Percentiles rank a stretch among this genome's conserved stretches.
Conservation (phyloP, 2,329 filamentous ascomycete species). For the Ophiosphaerella herpotricha region DNA sequence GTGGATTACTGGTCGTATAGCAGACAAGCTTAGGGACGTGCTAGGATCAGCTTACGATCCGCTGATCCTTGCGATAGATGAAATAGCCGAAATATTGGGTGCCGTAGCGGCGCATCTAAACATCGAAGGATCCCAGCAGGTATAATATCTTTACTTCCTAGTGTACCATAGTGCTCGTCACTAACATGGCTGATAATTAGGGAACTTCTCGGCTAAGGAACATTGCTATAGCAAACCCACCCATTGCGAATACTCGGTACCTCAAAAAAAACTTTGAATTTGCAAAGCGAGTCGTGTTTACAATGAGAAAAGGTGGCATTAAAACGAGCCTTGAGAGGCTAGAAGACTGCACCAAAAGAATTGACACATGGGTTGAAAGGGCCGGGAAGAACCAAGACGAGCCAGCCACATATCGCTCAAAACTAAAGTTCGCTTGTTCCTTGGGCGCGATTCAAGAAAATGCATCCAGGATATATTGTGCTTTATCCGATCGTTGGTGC, state of each 20-base stretch:
- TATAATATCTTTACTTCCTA: not conserved
- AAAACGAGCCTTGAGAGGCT: not conserved
- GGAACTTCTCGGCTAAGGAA: not conserved
- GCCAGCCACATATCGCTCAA: not conserved
- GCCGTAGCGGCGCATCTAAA: not conserved
- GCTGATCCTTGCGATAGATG: not conserved
- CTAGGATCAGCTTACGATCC: not conserved
- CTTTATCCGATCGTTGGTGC: not conserved
- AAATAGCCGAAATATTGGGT: not conserved
- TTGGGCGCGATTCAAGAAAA: constrained; percentile 1
- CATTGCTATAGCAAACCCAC: not conserved
- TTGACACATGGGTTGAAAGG: constrained; percentile 1
- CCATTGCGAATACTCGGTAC: not conserved
- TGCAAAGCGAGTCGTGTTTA: not conserved
- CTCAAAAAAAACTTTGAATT: not conserved
- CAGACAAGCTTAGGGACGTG: not conserved
- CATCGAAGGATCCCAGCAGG: constrained; percentile 3
- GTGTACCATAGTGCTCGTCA: not conserved
- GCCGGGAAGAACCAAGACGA: not conserved
- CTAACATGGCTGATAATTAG: not conserved
- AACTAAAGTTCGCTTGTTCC: not conserved
- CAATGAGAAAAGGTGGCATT: not conserved
- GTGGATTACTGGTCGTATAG: not conserved
- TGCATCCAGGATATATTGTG: not conserved
- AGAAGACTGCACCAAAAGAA: not conserved